Evolutionary conservation across 768 basidiomycete genomes (phyloP).

Genomic region (Russula virescens): DNA sequence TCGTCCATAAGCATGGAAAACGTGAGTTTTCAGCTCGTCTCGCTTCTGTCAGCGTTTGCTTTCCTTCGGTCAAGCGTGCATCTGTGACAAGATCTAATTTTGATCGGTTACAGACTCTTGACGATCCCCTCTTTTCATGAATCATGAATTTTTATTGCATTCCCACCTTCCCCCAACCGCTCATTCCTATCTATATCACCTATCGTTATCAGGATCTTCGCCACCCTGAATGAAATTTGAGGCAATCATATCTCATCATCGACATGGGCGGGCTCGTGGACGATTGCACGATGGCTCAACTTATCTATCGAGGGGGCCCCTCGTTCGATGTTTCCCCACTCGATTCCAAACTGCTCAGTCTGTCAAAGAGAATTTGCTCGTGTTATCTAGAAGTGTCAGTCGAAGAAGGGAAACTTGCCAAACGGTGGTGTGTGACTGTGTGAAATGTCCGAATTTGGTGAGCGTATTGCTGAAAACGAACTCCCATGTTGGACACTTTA

Average conservation of each 20-base stretch:
- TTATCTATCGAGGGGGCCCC: neutral
- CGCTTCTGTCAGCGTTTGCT: conserved; percentile 17
- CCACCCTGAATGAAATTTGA: neutral
- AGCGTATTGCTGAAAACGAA: conserved; percentile 14
- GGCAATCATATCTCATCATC: neutral
- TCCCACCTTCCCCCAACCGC: neutral
- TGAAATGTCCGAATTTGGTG: conserved; percentile 21
- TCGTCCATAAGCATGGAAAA: neutral
- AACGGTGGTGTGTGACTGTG: conserved; percentile 19
- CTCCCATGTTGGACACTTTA: conserved; percentile 5
- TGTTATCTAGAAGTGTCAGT: conserved; percentile 22
- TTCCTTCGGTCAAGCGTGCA: conserved; percentile 10
- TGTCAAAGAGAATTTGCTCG: conserved; percentile 14
- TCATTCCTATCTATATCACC: neutral
- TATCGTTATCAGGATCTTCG: neutral
- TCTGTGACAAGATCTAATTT: conserved; percentile 14
- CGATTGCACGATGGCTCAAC: neutral
- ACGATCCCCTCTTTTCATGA: conserved; percentile 19
- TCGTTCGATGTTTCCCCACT: neutral
- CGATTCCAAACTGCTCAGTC: conserved; percentile 5
- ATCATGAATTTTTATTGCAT: conserved; percentile 11
- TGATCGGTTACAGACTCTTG: conserved; percentile 21
- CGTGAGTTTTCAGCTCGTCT: neutral
- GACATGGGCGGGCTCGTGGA: neutral
- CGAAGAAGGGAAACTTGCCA: conserved; percentile 21